phyloP scores from a whole-genome alignment of 495 filamentous ascomycete species.

The Aspergillus nidulans region DNA sequence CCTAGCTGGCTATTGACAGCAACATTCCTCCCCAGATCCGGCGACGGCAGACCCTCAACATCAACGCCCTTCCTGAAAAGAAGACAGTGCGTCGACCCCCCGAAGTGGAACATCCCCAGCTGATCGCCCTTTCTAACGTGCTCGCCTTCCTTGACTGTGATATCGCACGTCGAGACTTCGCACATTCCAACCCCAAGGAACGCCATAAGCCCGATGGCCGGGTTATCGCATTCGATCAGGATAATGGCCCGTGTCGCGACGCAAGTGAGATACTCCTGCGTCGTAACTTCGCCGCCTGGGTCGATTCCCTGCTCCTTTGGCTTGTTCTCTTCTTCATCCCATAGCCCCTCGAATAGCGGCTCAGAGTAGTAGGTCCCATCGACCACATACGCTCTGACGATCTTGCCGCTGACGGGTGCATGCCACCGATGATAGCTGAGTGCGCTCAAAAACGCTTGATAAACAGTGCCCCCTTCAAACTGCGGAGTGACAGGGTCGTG shows the following conservation, averaged over 20 bases:
- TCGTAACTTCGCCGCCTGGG: conserved; percentile 53
- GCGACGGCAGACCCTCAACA: conserved; percentile 44
- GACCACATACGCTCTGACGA: conserved; percentile 50
- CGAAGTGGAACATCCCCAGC: conserved; percentile 41
- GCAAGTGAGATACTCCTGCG: conserved; percentile 52
- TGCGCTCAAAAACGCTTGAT: conserved; percentile 63
- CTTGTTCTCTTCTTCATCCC: conserved; percentile 28
- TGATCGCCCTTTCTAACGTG: conserved; percentile 43
- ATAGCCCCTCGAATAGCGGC: conserved; percentile 47
- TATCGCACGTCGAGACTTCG: conserved; percentile 63
- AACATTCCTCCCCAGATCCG: conserved; percentile 48
- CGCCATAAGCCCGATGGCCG: conserved; percentile 57
- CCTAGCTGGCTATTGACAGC: conserved; percentile 53
- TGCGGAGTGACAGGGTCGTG: conserved; percentile 44
- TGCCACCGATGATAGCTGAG: conserved; percentile 72
- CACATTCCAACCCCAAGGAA: conserved; percentile 64
- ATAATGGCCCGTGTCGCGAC: conserved; percentile 57
- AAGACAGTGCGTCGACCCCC: conserved; percentile 54
- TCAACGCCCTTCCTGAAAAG: conserved; percentile 41
- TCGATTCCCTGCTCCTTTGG: conserved; percentile 32
- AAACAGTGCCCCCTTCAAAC: conserved; percentile 60
- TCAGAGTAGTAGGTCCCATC: conserved; percentile 69
- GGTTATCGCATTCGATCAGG: conserved; percentile 62
- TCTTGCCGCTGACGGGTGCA: conserved; percentile 53
- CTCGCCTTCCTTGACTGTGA: conserved; percentile 56